These are phyloP conservation scores for Solanum ossicruentum DNA, from an alignment of 257 asterid species.

Conservation along the genomic window DNA sequence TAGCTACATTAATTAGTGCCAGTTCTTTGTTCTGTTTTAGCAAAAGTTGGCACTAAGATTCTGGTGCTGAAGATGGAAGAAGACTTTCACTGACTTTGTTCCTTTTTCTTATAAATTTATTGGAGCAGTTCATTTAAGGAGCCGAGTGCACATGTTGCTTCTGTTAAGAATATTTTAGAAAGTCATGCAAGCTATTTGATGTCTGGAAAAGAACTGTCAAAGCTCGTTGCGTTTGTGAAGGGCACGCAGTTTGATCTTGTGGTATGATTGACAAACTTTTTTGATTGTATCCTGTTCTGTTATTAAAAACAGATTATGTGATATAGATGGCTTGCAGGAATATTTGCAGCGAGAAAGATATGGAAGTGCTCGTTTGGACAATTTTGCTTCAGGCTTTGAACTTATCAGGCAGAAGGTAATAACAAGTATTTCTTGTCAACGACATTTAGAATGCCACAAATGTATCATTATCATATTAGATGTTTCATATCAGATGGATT, in stretches of 20 bases:
- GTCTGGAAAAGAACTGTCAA: slow-evolving; percentile 98
- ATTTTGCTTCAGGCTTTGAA: slow-evolving; percentile 92
- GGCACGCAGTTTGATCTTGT: slow-evolving; percentile 99
- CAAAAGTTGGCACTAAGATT: neutral
- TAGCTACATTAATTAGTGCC: neutral
- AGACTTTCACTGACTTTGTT: neutral
- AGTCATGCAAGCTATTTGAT: slow-evolving; percentile 94
- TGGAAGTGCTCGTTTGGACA: slow-evolving; percentile 90
- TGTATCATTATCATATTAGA: neutral
- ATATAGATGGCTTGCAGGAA: slow-evolving; percentile 45
- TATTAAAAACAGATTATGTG: slow-evolving; percentile 1
- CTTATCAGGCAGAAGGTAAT: slow-evolving; percentile 90
- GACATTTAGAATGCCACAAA: neutral
- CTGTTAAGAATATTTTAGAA: slow-evolving; percentile 90
- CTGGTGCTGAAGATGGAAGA: neutral
- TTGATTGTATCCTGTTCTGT: neutral
- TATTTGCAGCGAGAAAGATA: slow-evolving; percentile 92
- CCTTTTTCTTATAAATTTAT: neutral
- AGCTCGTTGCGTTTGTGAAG: slow-evolving; percentile 96
- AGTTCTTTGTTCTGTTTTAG: neutral
- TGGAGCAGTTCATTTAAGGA: slow-evolving; percentile 74
- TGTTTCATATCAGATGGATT: neutral
- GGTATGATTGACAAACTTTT: slow-evolving; percentile 31
- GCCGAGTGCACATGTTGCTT: slow-evolving; percentile 83
- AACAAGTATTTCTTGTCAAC: neutral